phyloP scores from a whole-genome alignment of 441 rosid genomes.

The Mallotus repandus region DNA sequence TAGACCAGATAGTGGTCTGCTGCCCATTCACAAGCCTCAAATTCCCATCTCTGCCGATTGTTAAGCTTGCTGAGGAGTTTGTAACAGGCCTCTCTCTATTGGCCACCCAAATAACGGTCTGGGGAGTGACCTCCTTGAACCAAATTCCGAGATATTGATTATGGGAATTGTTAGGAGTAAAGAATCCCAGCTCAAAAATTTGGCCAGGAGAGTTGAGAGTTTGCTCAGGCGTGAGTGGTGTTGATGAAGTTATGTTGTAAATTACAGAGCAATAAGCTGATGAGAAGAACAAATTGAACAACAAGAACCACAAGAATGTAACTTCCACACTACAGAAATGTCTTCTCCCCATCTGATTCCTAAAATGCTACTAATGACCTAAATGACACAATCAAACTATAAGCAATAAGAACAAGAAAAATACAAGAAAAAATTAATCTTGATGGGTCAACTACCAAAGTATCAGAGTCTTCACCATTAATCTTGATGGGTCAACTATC shows the following conservation, averaged over 20 bases:
- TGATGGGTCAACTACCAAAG: no score
- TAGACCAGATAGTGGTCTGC: conserved; percentile 10
- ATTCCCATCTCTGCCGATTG: conserved; percentile 21
- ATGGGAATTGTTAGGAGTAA: conserved; percentile 33
- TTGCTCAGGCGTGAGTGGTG: conserved; percentile 35
- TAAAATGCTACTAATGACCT: neutral
- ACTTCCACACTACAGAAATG: neutral
- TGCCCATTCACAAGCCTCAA: conserved; percentile 18
- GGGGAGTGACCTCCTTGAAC: conserved; percentile 45
- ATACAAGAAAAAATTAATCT: neutral
- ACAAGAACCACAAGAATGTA: neutral
- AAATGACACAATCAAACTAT: neutral
- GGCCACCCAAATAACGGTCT: conserved; percentile 71
- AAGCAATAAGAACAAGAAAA: neutral
- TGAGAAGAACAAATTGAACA: neutral
- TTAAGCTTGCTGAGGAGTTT: conserved; percentile 31
- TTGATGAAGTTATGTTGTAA: conserved; percentile 36
- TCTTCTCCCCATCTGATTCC: conserved; percentile 16
- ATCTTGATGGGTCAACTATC: neutral
- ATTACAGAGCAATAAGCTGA: conserved; percentile 6
- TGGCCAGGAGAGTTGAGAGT: conserved; percentile 45
- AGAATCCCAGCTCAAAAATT: conserved; percentile 67
- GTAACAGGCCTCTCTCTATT: conserved; percentile 60
- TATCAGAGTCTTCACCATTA: no score
- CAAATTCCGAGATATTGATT: conserved; percentile 68